Base-by-base conservation (phyloP, 2,329 filamentous ascomycete genomes). In the Paraphaeosphaeria minitans region DNA sequence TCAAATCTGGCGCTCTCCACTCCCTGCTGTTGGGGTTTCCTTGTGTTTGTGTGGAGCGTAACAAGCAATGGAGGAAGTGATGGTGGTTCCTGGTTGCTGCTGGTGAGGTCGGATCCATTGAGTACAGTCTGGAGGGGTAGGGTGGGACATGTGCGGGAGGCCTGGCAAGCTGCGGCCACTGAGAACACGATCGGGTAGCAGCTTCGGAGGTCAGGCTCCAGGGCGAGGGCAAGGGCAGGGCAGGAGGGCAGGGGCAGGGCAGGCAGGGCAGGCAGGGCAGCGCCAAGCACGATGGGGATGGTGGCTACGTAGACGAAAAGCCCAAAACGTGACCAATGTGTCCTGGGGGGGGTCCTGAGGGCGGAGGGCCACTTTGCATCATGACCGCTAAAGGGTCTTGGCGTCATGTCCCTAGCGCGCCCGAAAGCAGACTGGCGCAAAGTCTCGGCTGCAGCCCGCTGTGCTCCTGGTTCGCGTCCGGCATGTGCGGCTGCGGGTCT, bases 401-500 rank as follows among this genome's bases (percentile, higher is more conserved):
- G 50, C 37, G 31, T 29, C 12, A 29, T 22, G 46, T 49, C 22
- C 21, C 21, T 53, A n/a, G 50, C 37, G 50, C 37, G 24, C 9
- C 9, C 33, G 16, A 31, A 19, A 13, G 24, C 16, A 27, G 21
- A 22, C 41, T 21, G 51, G 39, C 39, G 51, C 39, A 4, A 24
- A 53, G 49, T 12, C 49, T 41, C 35, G 41, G 39, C 49, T 53
- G 51, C 53, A 55, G 53, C 37, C 41, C 54, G 55, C 57, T 16
- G 27, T 45, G 51, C 21, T 42, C 55, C 57, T 55, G 55, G 50
- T 55, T 55, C 62, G 62, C 57, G 59, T 59, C 53, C 51, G 53
- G 62, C 59, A 60, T 64, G 66, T 65, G 66, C 65, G 55, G 57
- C 62, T 64, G 69, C 65, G 58, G 57, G 49, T 43, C 54, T 62